Percentiles rank a stretch among this genome's conserved stretches.
Evolutionary conservation across 2,329 filamentous ascomycete species (phyloP).

Genomic region (Fusarium bactridioides): DNA sequence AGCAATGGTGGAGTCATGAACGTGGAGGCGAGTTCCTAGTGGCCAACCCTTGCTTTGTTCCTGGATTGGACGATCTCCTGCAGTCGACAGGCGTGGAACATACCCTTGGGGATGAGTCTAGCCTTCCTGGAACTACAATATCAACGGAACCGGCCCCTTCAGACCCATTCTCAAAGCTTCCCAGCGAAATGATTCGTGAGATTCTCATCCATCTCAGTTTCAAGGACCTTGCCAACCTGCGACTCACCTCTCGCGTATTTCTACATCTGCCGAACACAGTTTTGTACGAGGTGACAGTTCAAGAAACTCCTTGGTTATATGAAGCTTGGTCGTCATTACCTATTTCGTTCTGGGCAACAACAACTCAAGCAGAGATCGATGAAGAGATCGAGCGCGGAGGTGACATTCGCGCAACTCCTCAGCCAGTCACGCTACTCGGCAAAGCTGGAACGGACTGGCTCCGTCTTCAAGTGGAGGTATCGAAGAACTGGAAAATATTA

Average conservation of each 20-base stretch:
- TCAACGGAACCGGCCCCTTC: fast-evolving
- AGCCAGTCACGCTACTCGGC: background rate
- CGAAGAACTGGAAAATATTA: background rate
- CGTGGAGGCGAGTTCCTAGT: conserved; percentile 24
- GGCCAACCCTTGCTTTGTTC: conserved; percentile 35
- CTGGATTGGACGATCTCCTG: conserved; percentile 4
- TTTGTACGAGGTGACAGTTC: conserved; percentile 3
- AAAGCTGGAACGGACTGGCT: background rate
- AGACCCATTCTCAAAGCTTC: conserved; percentile 12
- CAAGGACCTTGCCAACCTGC: conserved; percentile 19
- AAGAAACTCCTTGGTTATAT: conserved; percentile 25
- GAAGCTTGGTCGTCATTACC: conserved; percentile 26
- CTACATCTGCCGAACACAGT: conserved; percentile 7
- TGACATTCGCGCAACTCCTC: background rate
- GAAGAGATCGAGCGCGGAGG: background rate
- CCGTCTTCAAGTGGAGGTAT: background rate
- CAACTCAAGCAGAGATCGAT: background rate
- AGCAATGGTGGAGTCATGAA: conserved; percentile 23
- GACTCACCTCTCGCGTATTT: conserved; percentile 20
- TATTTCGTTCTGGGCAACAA: conserved; percentile 30
- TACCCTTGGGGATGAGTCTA: background rate
- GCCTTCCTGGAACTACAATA: fast-evolving
- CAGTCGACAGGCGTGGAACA: background rate
- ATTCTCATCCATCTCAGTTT: conserved; percentile 12
- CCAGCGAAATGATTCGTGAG: conserved; percentile 15